Percentiles rank a stretch among this genome's conserved stretches.
Conservation (phyloP, 2,329 filamentous ascomycete genomes). For the Calycina marina region DNA sequence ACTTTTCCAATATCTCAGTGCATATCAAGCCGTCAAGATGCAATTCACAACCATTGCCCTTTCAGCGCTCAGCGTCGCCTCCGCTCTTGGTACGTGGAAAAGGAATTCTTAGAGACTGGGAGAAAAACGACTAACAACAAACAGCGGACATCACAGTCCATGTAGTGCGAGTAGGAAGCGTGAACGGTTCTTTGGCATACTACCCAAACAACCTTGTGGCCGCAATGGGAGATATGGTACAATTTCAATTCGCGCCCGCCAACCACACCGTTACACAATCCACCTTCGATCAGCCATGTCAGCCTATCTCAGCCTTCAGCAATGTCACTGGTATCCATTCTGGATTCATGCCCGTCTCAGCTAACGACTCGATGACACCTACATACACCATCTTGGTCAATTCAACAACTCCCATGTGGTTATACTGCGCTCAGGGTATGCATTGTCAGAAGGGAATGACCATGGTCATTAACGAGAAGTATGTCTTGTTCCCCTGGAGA, state of each 20-base stretch:
- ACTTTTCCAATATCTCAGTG: conserved; percentile 10
- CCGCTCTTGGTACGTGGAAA: conserved; percentile 19
- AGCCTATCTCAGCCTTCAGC: conserved; percentile 36
- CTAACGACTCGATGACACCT: conserved; percentile 37
- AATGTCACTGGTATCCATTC: conserved; percentile 48
- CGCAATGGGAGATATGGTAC: conserved; percentile 44
- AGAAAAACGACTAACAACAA: neutral
- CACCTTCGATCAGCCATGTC: conserved; percentile 56
- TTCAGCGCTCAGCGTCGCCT: conserved; percentile 18
- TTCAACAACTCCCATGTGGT: conserved; percentile 57
- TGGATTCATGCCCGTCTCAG: conserved; percentile 49
- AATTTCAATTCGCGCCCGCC: conserved; percentile 50
- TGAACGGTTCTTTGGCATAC: conserved; percentile 37
- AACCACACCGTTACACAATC: conserved; percentile 76
- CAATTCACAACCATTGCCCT: conserved; percentile 20
- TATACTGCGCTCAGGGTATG: conserved; percentile 60
- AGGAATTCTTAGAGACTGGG: neutral
- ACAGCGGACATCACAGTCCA: conserved; percentile 30
- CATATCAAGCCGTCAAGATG: conserved; percentile 18
- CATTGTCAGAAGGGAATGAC: conserved; percentile 46
- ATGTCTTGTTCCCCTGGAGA: conserved; percentile 19
- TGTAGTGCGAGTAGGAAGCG: conserved; percentile 47
- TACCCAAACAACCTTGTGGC: conserved; percentile 52
- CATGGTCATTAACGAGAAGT: conserved; percentile 35
- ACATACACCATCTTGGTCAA: conserved; percentile 60